Base-by-base conservation (phyloP, 805 yeast species). In the Cyberlindnera nakhonratchasimensis region DNA sequence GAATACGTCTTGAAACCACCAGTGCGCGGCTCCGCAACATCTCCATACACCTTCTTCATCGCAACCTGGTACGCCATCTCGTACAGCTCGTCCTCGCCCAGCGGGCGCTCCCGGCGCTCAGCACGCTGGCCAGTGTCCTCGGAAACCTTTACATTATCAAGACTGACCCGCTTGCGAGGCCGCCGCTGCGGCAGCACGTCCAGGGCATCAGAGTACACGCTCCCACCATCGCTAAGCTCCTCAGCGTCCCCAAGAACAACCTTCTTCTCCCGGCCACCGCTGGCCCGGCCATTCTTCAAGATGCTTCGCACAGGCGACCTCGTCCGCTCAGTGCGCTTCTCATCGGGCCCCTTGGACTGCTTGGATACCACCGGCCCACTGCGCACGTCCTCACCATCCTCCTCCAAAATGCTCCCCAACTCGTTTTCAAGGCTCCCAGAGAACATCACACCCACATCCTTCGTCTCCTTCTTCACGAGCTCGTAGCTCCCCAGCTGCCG, bases 51-150 rank as follows among this genome's bases (percentile, higher is more conserved):
- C 44, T 69, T 77, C 45, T 67, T 70, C 57, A 70, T 64, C 0
- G 86, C 86, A 12, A 74, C 72, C 48, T 72, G 73, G 46, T 72
- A 65, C 0, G 86, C 86, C 48, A 64, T 64, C 17, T 67, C 68
- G 51, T 79, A 80, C 67, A 78, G 65, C 47, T 79, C 82, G 30
- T 70, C 38, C 5, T 43, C 46, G 22, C 28, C 34, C 42, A 47
- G 11, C 20, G 23, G 41, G n/a, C n/a, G n/a, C n/a, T n/a, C n/a
- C n/a, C n/a, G n/a, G 13, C 11, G 18, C 18, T 32, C 34, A 11
- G 48, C 24, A 16, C 39, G 35, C 14, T 32, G 23, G 3, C 37
- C 26, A 18, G 34, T 45, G 17, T 39, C 34, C 22, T 46, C 46
- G 11, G 50, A 46, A 3, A 46, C 46, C 20, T 46, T 46, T 17